Base-by-base conservation (phyloP, 139 green algal species). In the Tetratostichococcus sp. region DNA sequence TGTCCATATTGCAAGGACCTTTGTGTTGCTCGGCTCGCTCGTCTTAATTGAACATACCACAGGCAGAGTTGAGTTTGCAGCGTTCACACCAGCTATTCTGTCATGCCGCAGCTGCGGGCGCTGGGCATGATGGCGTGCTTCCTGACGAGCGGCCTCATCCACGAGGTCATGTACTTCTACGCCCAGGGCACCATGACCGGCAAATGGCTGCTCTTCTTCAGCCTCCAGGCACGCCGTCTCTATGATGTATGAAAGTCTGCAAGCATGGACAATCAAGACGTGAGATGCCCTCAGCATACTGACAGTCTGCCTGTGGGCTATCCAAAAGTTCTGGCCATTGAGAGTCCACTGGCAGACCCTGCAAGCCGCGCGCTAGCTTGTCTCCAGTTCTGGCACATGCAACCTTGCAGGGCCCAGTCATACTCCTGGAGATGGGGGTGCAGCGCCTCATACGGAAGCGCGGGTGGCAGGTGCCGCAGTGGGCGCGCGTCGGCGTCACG, bases 91-190 rank as follows among this genome's bases (percentile, higher is more conserved):
- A 8, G 39, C 39, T 8, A 8, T 50, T 8, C 14, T 8, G 39
- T 50, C 39, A 50, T 50, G 39, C 39, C 39, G 39, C 39, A 50
- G 50, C 14, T 62, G 66, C 72, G 75, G 25, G 35, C 34, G 21
- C 33, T 82, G 26, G 84, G 23, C 19, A 26, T 75, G 8, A 35
- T 58, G 22, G 30, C 71, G 23, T 65, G 75, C 1, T 88, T 88
- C 31, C 4, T 77, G 4, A 57, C 72, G 22, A 74, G 33, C 57
- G 84, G 84, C 1, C 35, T 87, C 33, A 79, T 86, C 39, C 84
- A 88, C 70, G 84, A 88, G 75, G 14, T 50, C 31, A 71, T 71
- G 67, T 80, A 26, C 31, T 75, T 25, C 50, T 68, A 35, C 72
- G 67, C 75, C 43, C 66, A 59, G 25, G 30, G 74, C 25, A 0